Evolutionary conservation across 2,329 filamentous ascomycete species (phyloP).

Genomic region (Westerdykella sp.): DNA sequence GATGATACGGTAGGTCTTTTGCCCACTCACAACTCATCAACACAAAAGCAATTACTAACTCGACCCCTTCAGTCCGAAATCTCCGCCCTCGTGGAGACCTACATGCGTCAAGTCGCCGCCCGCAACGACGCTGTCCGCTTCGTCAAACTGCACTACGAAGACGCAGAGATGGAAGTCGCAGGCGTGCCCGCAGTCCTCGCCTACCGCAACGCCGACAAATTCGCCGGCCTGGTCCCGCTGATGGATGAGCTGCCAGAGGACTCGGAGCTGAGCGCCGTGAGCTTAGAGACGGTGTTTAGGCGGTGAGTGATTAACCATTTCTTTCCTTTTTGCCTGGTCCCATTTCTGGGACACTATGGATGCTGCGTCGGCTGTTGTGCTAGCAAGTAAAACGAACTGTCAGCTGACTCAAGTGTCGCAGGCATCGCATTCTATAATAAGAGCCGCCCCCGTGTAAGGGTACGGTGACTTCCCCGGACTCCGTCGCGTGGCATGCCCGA

Average conservation of each 20-base stretch:
- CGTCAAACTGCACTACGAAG: slow-evolving; percentile 82
- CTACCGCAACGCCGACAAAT: slow-evolving; percentile 84
- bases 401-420: slow-evolving; percentile 20
- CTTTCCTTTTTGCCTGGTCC: slow-evolving; percentile 1
- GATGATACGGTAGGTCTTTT: slow-evolving; percentile 68
- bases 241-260: slow-evolving; percentile 73
- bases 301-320: slow-evolving; percentile 29
- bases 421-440: slow-evolving; percentile 26
- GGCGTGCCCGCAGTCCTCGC: slow-evolving; percentile 82
- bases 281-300: slow-evolving; percentile 53
- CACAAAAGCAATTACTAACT: slow-evolving; percentile 8
- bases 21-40: background rate
- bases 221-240: slow-evolving; percentile 82
- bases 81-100: slow-evolving; percentile 71
- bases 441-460: background rate
- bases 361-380: background rate
- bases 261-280: slow-evolving; percentile 46
- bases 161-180: slow-evolving; percentile 89
- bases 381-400: slow-evolving; percentile 11
- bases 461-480: too few species aligned
- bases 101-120: slow-evolving; percentile 67
- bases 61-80: slow-evolving; percentile 60
- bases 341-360: background rate
- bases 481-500: too few species aligned
- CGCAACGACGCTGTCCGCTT: slow-evolving; percentile 70